A percentile compares a stretch with the other conserved stretches of the same genome.
phyloP scores from a whole-genome alignment of 2,329 filamentous ascomycete species.

The Knufia fluminis region DNA sequence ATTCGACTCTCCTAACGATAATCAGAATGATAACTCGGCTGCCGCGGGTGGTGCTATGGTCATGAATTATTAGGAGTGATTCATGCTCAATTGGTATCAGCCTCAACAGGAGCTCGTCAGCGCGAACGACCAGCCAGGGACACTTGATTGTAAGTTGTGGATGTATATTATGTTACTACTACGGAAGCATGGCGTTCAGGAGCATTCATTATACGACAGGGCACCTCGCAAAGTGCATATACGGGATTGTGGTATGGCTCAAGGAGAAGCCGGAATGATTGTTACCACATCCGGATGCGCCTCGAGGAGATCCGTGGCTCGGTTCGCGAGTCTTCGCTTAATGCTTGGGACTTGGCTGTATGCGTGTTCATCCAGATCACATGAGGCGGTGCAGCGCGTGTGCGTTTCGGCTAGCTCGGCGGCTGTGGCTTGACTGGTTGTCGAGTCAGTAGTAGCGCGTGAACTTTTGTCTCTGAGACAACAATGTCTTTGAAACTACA shows the following conservation, averaged over 20 bases:
- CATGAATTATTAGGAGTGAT: constrained; percentile 19
- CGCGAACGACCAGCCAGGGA: background rate
- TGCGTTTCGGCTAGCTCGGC: background rate
- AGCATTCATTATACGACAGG: too few species aligned
- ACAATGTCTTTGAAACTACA: too few species aligned
- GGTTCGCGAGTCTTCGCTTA: background rate
- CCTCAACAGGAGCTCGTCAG: background rate
- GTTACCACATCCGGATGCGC: too few species aligned
- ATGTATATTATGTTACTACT: too few species aligned
- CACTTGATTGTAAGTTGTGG: too few species aligned
- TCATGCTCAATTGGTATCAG: background rate
- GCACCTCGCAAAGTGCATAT: too few species aligned
- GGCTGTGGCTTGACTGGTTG: constrained; percentile 6
- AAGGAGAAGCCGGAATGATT: too few species aligned
- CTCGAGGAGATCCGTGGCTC: too few species aligned
- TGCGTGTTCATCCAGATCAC: background rate
- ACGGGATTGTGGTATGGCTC: too few species aligned
- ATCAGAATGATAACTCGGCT: constrained; percentile 14
- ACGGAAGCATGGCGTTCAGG: too few species aligned
- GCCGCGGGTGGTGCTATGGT: constrained; percentile 17
- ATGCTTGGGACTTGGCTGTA: background rate
- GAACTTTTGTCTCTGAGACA: constrained; percentile 1
- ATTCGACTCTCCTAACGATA: constrained; percentile 24
- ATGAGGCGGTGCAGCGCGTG: background rate
- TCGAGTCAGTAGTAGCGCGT: background rate